Evolutionary conservation across 345 rosid genomes (phyloP).

Genomic region (Syzygium jambos): DNA sequence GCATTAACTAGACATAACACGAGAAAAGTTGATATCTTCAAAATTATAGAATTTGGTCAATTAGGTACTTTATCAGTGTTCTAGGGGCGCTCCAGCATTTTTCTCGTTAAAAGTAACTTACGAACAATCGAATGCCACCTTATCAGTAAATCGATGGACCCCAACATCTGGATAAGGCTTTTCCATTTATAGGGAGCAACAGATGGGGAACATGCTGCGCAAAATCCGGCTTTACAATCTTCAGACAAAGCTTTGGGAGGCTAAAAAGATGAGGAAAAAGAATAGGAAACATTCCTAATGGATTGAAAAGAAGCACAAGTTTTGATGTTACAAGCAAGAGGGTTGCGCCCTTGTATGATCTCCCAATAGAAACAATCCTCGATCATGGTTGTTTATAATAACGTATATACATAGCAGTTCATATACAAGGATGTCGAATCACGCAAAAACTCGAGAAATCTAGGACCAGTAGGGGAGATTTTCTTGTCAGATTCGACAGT

Average conservation of each 20-base stretch:
- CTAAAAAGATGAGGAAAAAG: background rate
- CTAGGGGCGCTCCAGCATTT: background rate
- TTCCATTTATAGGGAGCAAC: background rate
- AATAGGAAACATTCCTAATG: background rate
- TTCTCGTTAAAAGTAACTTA: background rate
- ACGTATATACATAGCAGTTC: background rate
- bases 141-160: background rate
- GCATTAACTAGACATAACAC: background rate
- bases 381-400: background rate
- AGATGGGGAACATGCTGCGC: background rate
- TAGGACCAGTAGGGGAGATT: background rate
- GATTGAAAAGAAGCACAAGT: background rate
- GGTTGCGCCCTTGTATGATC: background rate
- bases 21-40: background rate
- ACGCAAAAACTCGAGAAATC: background rate
- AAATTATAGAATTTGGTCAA: background rate
- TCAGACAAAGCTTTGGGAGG: background rate
- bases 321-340: background rate
- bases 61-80: background rate
- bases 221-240: background rate
- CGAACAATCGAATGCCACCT: background rate
- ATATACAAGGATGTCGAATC: background rate
- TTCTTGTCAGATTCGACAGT: background rate
- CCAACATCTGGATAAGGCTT: background rate
- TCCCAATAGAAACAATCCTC: background rate